Base-by-base conservation (phyloP, 148 eudicot species). In the Spergularia marina region DNA sequence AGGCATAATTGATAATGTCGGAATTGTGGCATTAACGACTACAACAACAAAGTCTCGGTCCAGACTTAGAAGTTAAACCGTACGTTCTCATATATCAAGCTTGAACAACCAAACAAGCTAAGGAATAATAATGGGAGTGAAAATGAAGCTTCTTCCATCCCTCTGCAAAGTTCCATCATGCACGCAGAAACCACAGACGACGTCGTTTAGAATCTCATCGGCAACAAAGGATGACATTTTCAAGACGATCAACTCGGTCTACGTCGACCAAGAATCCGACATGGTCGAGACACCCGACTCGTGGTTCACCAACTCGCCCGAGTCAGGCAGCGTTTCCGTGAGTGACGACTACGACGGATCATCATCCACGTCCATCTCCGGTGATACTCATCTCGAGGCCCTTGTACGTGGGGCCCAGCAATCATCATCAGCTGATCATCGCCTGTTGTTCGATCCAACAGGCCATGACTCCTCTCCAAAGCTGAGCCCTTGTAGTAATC, bases 371-470 rank as follows among this genome's bases (percentile, higher is more conserved):
- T 62, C 68, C 8, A 15, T 56, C 30, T 65, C 40, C 47, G 86
- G 66, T 7, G 82, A 71, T 51, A 57, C 54, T 15, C 72, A 83
- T 3, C 80, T 83, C 2, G 97, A 94, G 83, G 75, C 58, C 15
- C 79, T 94, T 12, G 74, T 91, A 6, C 89, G 85, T 6, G 91
- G 88, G 61, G 84, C 83, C 36, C 84, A 75, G 20, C 79, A 70
- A 34, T 85, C 96, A 3, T 49, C 69, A 18, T 69, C 69, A 0
- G 21, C 30, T 7, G 12, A 72, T 4, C 89, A 90, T 15, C 74
- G 98, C 74, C 84, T 94, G 30, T 87, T 90, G 53, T 94, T 89
- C 65, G 91, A 91, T 71, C 89, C 89, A 2, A 83, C 70, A 0
- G 85, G 73, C 15, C 84, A 81, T 63, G 62, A 62, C 4, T 63